phyloP scores from a whole-genome alignment of 2,329 filamentous ascomycete species.

The Lachnellula subtilissima region DNA sequence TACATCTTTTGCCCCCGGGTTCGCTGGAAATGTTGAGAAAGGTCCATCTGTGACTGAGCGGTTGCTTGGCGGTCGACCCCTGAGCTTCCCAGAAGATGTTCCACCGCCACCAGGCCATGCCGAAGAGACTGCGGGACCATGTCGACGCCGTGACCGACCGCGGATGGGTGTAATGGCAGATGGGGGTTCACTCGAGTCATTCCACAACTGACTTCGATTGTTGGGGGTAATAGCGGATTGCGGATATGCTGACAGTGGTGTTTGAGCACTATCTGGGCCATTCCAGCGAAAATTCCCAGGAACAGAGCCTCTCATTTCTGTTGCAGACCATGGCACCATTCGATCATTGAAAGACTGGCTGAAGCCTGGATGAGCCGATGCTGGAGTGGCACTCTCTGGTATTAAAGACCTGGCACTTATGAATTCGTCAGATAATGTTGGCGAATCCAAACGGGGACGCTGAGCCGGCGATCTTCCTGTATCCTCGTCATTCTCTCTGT shows the following conservation, averaged over 20 bases:
- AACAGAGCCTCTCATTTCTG: slow-evolving; percentile 12
- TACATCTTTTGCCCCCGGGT: slow-evolving; percentile 45
- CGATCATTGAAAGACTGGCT: slow-evolving; percentile 21
- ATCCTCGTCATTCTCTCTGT: slow-evolving; percentile 50
- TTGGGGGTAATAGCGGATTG: slow-evolving; percentile 72
- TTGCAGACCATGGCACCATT: slow-evolving; percentile 27
- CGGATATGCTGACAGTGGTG: slow-evolving; percentile 65
- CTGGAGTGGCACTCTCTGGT: slow-evolving; percentile 36
- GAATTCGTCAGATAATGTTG: slow-evolving; percentile 39
- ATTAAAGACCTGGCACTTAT: slow-evolving; percentile 31
- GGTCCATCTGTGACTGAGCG: slow-evolving; percentile 61
- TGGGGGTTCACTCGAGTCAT: slow-evolving; percentile 56
- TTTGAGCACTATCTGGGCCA: slow-evolving; percentile 49
- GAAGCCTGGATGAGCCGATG: slow-evolving; percentile 32
- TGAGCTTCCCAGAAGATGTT: slow-evolving; percentile 61
- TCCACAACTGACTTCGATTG: slow-evolving; percentile 38
- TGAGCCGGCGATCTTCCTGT: slow-evolving; percentile 48
- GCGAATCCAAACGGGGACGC: slow-evolving; percentile 56
- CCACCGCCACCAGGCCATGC: slow-evolving; percentile 72
- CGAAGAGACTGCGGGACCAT: slow-evolving; percentile 84
- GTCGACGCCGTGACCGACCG: slow-evolving; percentile 53
- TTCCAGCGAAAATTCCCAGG: slow-evolving; percentile 34
- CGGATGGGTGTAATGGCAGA: slow-evolving; percentile 70
- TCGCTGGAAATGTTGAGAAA: slow-evolving; percentile 65
- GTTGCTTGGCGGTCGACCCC: slow-evolving; percentile 75